These are phyloP conservation scores for Urtica urens DNA, from an alignment of 306 rosid genomes.

Conservation along the genomic window DNA sequence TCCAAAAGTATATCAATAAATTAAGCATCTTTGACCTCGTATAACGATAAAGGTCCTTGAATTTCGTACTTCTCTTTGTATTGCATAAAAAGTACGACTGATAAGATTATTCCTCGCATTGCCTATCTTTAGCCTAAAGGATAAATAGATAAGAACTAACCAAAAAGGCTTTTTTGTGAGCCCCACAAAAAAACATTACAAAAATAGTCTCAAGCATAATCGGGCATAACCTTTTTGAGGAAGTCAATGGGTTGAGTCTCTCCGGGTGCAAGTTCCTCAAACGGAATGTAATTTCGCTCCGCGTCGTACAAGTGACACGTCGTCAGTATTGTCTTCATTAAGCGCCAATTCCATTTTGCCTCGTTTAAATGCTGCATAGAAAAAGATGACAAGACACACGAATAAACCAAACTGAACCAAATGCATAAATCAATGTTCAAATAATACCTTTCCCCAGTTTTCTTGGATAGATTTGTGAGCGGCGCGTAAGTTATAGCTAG, in stretches of 20 bases:
- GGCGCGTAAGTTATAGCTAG: slow-evolving; percentile 78
- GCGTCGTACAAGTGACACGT: slow-evolving; percentile 74
- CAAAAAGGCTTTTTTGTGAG: slow-evolving; percentile 24
- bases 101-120: slow-evolving; percentile 15
- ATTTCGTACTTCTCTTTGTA: background rate
- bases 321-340: slow-evolving; percentile 90
- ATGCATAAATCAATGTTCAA: background rate
- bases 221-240: slow-evolving; percentile 78
- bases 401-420: background rate
- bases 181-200: slow-evolving; percentile 7
- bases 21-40: slow-evolving; percentile 4
- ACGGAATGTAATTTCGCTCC: slow-evolving; percentile 55
- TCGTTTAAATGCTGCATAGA: slow-evolving; percentile 64
- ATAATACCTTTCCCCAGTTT: slow-evolving; percentile 82
- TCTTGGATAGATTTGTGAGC: slow-evolving; percentile 73
- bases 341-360: slow-evolving; percentile 86
- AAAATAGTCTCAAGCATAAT: slow-evolving; percentile 41
- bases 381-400: background rate
- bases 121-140: slow-evolving; percentile 25
- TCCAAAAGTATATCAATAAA: slow-evolving; percentile 16
- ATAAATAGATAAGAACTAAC: slow-evolving; percentile 14
- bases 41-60: background rate
- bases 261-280: slow-evolving; percentile 60
- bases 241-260: slow-evolving; percentile 62
- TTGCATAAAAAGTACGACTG: too few species aligned